Evolutionary conservation across 176 grass and related monocot species (phyloP).

Genomic region (Hyparrhenia diplandra): DNA sequence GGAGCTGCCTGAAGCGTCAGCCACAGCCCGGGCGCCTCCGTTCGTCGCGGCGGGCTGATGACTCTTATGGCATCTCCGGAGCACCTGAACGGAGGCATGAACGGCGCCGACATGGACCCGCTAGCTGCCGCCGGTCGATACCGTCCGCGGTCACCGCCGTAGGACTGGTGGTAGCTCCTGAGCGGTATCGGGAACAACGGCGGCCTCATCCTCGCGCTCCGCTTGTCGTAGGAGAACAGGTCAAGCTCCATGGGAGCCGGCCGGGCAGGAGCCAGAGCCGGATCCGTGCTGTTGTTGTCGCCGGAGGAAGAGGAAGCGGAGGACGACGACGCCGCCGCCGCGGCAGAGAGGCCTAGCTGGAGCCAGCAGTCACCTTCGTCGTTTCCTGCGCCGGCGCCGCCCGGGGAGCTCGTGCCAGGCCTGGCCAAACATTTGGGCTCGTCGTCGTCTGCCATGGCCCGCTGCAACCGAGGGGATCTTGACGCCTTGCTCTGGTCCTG

Average conservation of each 20-base stretch:
- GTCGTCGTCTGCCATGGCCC: constrained; percentile 42
- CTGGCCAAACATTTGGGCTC: background rate
- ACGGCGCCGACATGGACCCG: constrained; percentile 20
- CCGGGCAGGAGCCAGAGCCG: background rate
- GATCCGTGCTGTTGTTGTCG: background rate
- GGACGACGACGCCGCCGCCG: background rate
- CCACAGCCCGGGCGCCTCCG: constrained; percentile 65
- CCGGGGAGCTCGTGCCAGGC: constrained; percentile 17
- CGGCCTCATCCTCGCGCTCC: constrained; percentile 3
- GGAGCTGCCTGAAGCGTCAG: constrained; percentile 59
- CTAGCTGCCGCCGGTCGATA: background rate
- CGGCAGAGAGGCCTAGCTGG: constrained; percentile 53
- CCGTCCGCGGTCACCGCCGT: constrained; percentile 11
- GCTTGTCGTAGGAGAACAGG: constrained; percentile 34
- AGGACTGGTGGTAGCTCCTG: constrained; percentile 34
- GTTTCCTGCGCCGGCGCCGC: background rate
- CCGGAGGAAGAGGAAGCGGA: constrained; percentile 25
- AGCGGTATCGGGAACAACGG: constrained; percentile 41
- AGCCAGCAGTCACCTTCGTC: constrained; percentile 61
- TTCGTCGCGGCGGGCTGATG: constrained; percentile 49
- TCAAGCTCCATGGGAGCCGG: constrained; percentile 21
- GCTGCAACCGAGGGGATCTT: constrained; percentile 13
- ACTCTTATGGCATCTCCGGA: constrained; percentile 50
- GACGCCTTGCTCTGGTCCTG: background rate
- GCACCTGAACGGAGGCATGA: constrained; percentile 21